These are phyloP conservation scores for Amanita pallidorosea DNA, from an alignment of 768 basidiomycete genomes.

Conservation along the genomic window DNA sequence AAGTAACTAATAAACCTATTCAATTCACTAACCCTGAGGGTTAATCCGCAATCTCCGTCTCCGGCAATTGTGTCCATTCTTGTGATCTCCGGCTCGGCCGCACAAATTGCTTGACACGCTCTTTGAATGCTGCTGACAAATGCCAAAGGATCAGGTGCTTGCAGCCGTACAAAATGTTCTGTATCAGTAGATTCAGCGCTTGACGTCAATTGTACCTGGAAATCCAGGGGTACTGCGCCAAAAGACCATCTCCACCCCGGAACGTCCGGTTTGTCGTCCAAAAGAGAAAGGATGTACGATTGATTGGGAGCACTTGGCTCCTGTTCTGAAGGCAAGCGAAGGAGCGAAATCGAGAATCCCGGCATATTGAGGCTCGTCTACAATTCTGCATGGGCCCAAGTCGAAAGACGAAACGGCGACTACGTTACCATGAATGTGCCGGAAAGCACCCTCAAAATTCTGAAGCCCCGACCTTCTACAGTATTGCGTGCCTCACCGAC, in stretches of 20 bases:
- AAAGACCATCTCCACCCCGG: constrained; percentile 87
- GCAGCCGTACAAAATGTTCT: constrained; percentile 10
- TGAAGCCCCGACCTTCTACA: constrained; percentile 46
- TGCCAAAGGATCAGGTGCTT: constrained; percentile 27
- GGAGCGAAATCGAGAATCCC: constrained; percentile 77
- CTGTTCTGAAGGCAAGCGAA: constrained; percentile 51
- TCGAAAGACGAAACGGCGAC: not conserved
- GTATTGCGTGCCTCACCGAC: constrained; percentile 47
- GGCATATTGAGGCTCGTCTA: constrained; percentile 91
- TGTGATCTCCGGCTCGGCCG: constrained; percentile 84
- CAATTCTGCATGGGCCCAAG: not conserved
- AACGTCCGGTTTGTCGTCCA: constrained; percentile 56
- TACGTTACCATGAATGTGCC: constrained; percentile 77
- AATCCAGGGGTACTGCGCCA: constrained; percentile 22
- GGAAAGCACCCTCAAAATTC: constrained; percentile 50
- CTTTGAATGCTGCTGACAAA: constrained; percentile 47
- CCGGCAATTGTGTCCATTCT: constrained; percentile 86
- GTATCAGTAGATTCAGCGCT: not conserved
- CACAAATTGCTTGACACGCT: constrained; percentile 57
- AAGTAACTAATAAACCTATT: not conserved
- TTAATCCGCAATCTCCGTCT: constrained; percentile 63
- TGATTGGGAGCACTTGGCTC: constrained; percentile 26
- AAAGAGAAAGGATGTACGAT: constrained; percentile 45
- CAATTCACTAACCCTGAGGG: constrained; percentile 27
- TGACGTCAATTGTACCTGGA: constrained; percentile 6